Percentiles rank a stretch among this genome's conserved stretches.
Conservation (phyloP, 176 grass and related monocot genomes). For the Zizania latifolia region DNA sequence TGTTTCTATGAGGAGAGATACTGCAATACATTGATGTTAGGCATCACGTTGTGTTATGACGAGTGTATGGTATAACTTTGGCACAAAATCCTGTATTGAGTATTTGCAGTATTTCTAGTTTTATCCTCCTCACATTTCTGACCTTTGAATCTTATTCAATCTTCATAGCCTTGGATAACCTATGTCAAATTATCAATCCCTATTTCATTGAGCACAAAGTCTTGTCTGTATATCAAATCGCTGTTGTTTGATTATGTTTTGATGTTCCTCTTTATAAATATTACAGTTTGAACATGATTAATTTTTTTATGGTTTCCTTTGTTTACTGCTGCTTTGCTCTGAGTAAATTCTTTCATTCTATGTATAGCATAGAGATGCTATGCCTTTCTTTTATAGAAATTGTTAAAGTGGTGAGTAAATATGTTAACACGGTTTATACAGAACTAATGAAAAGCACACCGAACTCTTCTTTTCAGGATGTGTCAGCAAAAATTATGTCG, state of each 20-base stretch:
- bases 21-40: background rate
- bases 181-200: background rate
- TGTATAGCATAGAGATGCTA: background rate
- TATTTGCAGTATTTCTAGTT: slow-evolving; percentile 5
- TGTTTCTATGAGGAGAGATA: background rate
- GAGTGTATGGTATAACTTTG: background rate
- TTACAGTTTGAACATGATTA: background rate
- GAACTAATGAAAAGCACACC: background rate
- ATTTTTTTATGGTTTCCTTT: background rate
- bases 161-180: background rate
- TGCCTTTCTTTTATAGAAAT: slow-evolving; percentile 27
- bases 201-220: background rate
- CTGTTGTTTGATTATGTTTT: background rate
- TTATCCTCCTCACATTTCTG: background rate
- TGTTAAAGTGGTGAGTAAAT: slow-evolving; percentile 1
- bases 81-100: background rate
- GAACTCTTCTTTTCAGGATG: slow-evolving; percentile 58
- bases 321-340: background rate
- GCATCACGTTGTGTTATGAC: background rate
- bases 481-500: slow-evolving; percentile 87
- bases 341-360: background rate
- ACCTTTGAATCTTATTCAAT: background rate
- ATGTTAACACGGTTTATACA: background rate
- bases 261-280: background rate
- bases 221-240: background rate